Conservation (phyloP, 257 asterid genomes). For the Solanum lycopersicoides region DNA sequence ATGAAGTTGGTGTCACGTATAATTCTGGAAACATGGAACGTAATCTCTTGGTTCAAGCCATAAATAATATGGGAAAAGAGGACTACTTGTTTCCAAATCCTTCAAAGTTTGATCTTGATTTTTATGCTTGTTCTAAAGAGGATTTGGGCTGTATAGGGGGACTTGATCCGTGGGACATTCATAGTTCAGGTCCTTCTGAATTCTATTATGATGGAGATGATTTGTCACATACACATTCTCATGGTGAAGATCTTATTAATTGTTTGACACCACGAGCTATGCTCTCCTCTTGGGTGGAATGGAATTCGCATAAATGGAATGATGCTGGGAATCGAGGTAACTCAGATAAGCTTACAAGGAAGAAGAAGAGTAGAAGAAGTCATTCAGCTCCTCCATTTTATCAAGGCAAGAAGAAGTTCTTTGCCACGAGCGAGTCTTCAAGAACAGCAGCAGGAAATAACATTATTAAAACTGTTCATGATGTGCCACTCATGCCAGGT, state of each 20-base stretch:
- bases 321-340: conserved; percentile 13
- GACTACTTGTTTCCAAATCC: conserved; percentile 13
- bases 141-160: conserved; percentile 13
- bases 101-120: conserved; percentile 17
- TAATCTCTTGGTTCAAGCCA: neutral
- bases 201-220: conserved; percentile 21
- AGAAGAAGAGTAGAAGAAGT: conserved; percentile 43
- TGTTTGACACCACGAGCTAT: neutral
- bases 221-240: conserved; percentile 12
- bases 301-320: conserved; percentile 9
- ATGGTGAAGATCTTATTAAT: conserved; percentile 17
- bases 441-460: conserved; percentile 21
- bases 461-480: conserved; percentile 1
- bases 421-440: conserved; percentile 31
- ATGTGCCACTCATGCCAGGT: conserved; percentile 25
- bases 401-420: conserved; percentile 45
- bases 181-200: conserved; percentile 15
- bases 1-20: conserved; percentile 5
- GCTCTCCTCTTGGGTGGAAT: neutral
- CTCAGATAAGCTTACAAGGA: conserved; percentile 12
- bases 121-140: conserved; percentile 10
- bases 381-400: conserved; percentile 86
- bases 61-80: conserved; percentile 22
- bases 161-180: conserved; percentile 12
- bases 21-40: conserved; percentile 18